A percentile compares a stretch with the other conserved stretches of the same genome.
Evolutionary conservation across 208 protist species (phyloP).

Genomic region (Trypanosoma rangeli): DNA sequence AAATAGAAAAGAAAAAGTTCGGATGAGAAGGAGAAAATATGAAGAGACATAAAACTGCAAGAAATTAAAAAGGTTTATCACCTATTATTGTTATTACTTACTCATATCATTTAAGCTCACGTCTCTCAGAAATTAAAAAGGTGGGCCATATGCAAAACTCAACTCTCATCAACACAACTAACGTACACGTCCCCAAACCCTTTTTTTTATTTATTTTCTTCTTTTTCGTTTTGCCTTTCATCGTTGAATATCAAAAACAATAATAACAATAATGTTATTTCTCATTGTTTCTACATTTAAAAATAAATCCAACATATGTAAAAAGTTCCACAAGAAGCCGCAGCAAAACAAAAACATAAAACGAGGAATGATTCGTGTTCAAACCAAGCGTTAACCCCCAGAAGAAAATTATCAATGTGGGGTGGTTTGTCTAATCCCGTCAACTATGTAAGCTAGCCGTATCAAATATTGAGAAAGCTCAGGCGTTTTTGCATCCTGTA

Average conservation of each 20-base stretch:
- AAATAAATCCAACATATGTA: neutral
- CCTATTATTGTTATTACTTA: no score
- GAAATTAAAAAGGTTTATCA: neutral
- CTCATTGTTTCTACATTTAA: neutral
- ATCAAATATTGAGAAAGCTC: conserved; percentile 68
- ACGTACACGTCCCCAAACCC: neutral
- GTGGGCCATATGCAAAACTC: no score
- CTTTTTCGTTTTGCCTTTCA: neutral
- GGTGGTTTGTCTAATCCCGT: conserved; percentile 68
- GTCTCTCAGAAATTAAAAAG: no score
- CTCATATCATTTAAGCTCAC: no score
- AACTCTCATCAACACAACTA: neutral
- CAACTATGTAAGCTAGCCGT: conserved; percentile 57
- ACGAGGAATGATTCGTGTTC: conserved; percentile 12
- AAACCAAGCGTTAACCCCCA: no score
- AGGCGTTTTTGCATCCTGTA: conserved; percentile 68
- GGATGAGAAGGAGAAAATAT: neutral
- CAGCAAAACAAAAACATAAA: conserved; percentile 4
- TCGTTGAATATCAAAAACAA: no score
- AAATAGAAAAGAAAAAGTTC: conserved; percentile 2
- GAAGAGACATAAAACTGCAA: no score
- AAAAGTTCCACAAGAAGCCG: neutral
- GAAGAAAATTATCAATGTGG: conserved; percentile 16
- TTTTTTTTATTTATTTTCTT: conserved; percentile 3
- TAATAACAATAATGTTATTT: no score